A percentile compares a stretch with the other conserved stretches of the same genome.
Evolutionary conservation across 192 early-diverging fungal species (phyloP).

Genomic region (Oehlia diaphana): DNA sequence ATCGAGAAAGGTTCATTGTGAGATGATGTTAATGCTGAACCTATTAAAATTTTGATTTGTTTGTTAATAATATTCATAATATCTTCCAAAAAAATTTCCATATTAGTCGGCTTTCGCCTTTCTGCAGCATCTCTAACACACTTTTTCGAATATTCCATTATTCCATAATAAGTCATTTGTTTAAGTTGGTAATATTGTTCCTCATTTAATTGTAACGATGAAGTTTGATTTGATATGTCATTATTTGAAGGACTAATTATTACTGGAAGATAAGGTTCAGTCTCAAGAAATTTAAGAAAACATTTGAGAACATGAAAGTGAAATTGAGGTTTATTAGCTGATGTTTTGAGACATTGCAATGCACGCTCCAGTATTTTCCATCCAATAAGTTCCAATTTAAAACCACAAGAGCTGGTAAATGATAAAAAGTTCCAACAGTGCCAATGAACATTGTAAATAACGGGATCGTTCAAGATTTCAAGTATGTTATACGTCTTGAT

Average conservation of each 20-base stretch:
- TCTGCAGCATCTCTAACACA: background rate
- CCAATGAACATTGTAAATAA: background rate
- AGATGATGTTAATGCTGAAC: no score
- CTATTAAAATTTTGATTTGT: background rate
- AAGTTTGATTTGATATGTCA: background rate
- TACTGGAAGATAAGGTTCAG: background rate
- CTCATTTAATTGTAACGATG: constrained; percentile 6
- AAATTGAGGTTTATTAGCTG: background rate
- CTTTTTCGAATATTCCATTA: background rate
- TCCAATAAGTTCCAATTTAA: background rate
- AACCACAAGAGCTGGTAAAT: background rate
- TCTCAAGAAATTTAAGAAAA: constrained; percentile 8
- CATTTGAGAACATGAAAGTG: constrained; percentile 3
- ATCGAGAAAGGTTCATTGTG: background rate
- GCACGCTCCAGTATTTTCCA: background rate
- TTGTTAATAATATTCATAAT: background rate
- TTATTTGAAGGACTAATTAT: background rate
- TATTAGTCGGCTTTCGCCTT: background rate
- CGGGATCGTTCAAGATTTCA: background rate
- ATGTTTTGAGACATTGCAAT: background rate
- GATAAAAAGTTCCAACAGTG: constrained; percentile 2
- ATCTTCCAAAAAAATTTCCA: background rate
- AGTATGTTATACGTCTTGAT: constrained; percentile 4
- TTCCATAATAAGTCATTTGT: constrained; percentile 4
- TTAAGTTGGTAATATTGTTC: background rate